Conservation (phyloP, 2,329 filamentous ascomycete species). For the Calonectria pauciramosa region DNA sequence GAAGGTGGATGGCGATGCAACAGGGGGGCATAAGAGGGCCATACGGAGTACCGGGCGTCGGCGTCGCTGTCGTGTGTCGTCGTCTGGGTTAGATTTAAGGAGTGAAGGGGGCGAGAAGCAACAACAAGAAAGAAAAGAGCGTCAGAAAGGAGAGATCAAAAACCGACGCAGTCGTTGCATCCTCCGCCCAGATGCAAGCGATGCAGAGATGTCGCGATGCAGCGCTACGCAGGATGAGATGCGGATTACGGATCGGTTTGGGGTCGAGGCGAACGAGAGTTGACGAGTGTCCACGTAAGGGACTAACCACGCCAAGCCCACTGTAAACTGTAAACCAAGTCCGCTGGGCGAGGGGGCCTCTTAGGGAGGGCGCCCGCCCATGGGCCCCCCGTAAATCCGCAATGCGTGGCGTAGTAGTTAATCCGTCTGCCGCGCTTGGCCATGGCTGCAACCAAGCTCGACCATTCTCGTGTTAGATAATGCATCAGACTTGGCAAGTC, state of each 20-base stretch:
- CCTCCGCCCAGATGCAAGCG: slow-evolving; percentile 25
- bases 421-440: slow-evolving; percentile 26
- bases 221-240: slow-evolving; percentile 11
- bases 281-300: slow-evolving; percentile 46
- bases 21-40: slow-evolving; percentile 29
- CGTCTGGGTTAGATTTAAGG: slow-evolving; percentile 12
- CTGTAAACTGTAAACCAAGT: slow-evolving; percentile 19
- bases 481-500: slow-evolving; percentile 21
- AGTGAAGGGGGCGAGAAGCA: slow-evolving; percentile 29
- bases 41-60: slow-evolving; percentile 30
- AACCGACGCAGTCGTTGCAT: slow-evolving; percentile 39
- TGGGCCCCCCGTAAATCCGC: background rate
- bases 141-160: slow-evolving; percentile 45
- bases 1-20: slow-evolving; percentile 6
- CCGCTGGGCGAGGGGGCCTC: slow-evolving; percentile 6
- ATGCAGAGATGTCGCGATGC: slow-evolving; percentile 31
- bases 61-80: slow-evolving; percentile 24
- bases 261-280: slow-evolving; percentile 33
- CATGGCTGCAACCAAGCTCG: background rate
- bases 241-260: slow-evolving; percentile 34
- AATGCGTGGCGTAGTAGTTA: slow-evolving; percentile 13
- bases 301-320: slow-evolving; percentile 28
- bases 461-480: slow-evolving; percentile 24
- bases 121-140: slow-evolving; percentile 41
- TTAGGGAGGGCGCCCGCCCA: slow-evolving; percentile 20